These are phyloP conservation scores for Pseudevernia furfuracea DNA, from an alignment of 495 filamentous ascomycete genomes.

Conservation along the genomic window DNA sequence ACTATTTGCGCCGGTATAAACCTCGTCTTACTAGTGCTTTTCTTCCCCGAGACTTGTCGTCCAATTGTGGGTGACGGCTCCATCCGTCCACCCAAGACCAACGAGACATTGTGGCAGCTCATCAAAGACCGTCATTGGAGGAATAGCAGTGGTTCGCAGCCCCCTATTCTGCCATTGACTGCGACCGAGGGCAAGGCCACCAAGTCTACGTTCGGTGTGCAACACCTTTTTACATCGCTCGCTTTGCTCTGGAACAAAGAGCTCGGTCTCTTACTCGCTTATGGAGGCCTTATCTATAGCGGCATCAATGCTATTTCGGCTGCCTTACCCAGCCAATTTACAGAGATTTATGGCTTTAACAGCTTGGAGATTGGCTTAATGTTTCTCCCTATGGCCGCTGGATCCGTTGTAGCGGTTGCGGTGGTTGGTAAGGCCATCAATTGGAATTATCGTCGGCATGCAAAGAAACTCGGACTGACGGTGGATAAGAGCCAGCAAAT, in stretches of 20 bases:
- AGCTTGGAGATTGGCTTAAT: conserved; percentile 40
- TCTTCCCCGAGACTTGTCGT: conserved; percentile 61
- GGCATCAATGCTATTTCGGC: background rate
- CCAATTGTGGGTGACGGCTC: conserved; percentile 64
- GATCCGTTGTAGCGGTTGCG: conserved; percentile 39
- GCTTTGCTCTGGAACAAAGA: background rate
- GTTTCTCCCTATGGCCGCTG: conserved; percentile 41
- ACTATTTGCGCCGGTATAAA: conserved; percentile 31
- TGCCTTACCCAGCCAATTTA: background rate
- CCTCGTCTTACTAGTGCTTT: conserved; percentile 39
- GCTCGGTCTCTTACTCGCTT: background rate
- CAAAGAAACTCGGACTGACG: conserved; percentile 40
- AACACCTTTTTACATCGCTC: no score
- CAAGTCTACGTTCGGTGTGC: background rate
- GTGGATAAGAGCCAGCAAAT: conserved; percentile 45
- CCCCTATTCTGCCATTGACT: background rate
- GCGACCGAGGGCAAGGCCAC: background rate
- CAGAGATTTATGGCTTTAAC: conserved; percentile 34
- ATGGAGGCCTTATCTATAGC: background rate
- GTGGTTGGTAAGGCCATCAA: conserved; percentile 40
- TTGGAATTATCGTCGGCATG: conserved; percentile 48
- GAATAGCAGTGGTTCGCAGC: background rate
- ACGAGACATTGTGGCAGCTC: no score
- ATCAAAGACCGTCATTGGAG: no score
- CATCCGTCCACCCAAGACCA: conserved; percentile 4